Evolutionary conservation across 1,284 basidiomycete genomes (phyloP).

Genomic region (Stereum hirsutum): DNA sequence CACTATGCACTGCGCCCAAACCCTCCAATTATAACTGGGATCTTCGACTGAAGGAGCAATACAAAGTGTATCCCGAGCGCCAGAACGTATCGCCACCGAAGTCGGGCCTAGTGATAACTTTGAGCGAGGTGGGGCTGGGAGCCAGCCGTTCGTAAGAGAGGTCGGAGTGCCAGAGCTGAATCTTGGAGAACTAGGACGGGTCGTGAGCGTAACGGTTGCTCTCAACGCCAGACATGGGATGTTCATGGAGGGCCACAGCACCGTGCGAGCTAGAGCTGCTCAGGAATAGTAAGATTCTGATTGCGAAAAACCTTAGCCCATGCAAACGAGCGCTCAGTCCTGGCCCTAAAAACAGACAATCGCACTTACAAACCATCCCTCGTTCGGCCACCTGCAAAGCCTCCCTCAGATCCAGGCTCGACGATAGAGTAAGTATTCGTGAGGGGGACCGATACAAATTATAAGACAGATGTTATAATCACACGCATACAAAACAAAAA

Average conservation of each 20-base stretch:
- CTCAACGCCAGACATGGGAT: conserved; percentile 69
- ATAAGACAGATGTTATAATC: too few relatives aligned
- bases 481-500: too few relatives aligned
- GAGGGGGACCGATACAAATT: too few relatives aligned
- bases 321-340: conserved; percentile 9
- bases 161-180: conserved; percentile 80
- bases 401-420: too few relatives aligned
- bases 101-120: conserved; percentile 55
- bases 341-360: neutral
- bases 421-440: too few relatives aligned
- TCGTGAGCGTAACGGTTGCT: too few relatives aligned
- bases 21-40: conserved; percentile 63
- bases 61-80: conserved; percentile 63
- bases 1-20: conserved; percentile 59
- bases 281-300: conserved; percentile 58
- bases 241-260: conserved; percentile 76
- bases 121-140: conserved; percentile 62
- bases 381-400: conserved; percentile 62
- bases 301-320: conserved; percentile 52
- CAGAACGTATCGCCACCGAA: conserved; percentile 64
- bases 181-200: conserved; percentile 57
- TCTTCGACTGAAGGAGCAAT: conserved; percentile 60
- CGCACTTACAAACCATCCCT: conserved; percentile 53
- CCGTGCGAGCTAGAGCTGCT: conserved; percentile 70
- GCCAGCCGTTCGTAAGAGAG: conserved; percentile 74